phyloP scores from a whole-genome alignment of 176 grass and related monocot genomes.

The Stipa capillata region DNA sequence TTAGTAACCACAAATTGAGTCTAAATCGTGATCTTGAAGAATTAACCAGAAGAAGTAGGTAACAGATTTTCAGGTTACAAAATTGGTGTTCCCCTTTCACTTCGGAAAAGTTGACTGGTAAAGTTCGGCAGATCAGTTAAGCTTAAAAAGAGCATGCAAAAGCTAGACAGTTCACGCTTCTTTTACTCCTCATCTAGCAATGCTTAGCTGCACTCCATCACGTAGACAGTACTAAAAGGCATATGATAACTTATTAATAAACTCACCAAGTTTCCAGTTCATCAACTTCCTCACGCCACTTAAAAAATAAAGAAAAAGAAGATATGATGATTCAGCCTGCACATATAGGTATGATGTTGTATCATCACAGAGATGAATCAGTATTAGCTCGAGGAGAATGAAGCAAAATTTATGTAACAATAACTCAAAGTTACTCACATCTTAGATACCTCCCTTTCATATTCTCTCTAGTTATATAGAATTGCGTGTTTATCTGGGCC shows the following conservation, averaged over 20 bases:
- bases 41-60: not conserved
- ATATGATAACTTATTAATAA: not conserved
- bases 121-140: not conserved
- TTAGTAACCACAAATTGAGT: no score
- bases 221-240: not conserved
- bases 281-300: not conserved
- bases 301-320: not conserved
- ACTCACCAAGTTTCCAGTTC: not conserved
- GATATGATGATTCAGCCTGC: not conserved
- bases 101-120: not conserved
- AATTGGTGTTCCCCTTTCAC: not conserved
- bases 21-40: not conserved
- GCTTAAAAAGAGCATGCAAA: not conserved
- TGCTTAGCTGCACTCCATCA: conserved; percentile 20
- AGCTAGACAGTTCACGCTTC: not conserved
- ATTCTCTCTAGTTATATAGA: not conserved
- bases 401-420: not conserved
- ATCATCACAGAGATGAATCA: not conserved
- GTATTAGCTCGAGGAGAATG: not conserved
- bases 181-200: not conserved
- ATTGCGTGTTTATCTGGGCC: not conserved
- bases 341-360: not conserved
- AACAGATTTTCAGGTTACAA: not conserved
- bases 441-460: not conserved
- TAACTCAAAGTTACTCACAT: not conserved